These are phyloP conservation scores for Alternaria triticina DNA, from an alignment of 2,329 filamentous ascomycete genomes.

Conservation along the genomic window DNA sequence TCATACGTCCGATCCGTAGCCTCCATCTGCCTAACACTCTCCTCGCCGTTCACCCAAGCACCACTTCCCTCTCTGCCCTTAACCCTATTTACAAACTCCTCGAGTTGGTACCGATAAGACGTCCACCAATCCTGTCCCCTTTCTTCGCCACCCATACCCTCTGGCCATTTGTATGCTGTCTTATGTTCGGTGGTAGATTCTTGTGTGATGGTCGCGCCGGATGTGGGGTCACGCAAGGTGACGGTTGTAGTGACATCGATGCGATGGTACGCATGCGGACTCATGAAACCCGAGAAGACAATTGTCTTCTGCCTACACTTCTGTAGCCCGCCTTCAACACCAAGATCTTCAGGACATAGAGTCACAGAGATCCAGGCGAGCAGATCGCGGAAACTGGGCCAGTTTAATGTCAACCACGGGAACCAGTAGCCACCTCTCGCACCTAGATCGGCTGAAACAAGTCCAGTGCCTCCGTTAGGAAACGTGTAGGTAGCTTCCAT, in stretches of 20 bases:
- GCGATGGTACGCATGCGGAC: constrained; percentile 27
- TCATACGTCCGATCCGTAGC: constrained; percentile 45
- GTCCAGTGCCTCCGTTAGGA: constrained; percentile 24
- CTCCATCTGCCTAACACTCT: constrained; percentile 46
- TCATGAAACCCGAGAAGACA: constrained; percentile 26
- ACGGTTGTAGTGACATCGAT: constrained; percentile 23
- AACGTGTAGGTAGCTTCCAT: constrained; percentile 31
- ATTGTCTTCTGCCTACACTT: constrained; percentile 18
- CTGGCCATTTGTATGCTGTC: constrained; percentile 39
- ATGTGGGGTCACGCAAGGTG: background rate
- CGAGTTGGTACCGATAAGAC: constrained; percentile 46
- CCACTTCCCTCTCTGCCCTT: constrained; percentile 34
- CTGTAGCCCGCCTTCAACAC: constrained; percentile 5
- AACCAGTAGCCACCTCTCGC: constrained; percentile 26
- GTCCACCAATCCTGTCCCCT: constrained; percentile 39
- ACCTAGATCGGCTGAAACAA: constrained; percentile 19
- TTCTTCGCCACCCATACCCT: constrained; percentile 28
- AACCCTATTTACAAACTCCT: constrained; percentile 45
- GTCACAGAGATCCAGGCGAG: constrained; percentile 18
- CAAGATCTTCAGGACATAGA: constrained; percentile 12
- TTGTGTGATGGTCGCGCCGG: constrained; percentile 12
- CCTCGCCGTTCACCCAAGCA: constrained; percentile 40
- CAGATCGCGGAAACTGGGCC: constrained; percentile 18
- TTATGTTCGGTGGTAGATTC: constrained; percentile 14
- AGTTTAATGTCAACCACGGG: constrained; percentile 26